Base-by-base conservation (phyloP, 495 filamentous ascomycete genomes). In the Neurospora sp. region DNA sequence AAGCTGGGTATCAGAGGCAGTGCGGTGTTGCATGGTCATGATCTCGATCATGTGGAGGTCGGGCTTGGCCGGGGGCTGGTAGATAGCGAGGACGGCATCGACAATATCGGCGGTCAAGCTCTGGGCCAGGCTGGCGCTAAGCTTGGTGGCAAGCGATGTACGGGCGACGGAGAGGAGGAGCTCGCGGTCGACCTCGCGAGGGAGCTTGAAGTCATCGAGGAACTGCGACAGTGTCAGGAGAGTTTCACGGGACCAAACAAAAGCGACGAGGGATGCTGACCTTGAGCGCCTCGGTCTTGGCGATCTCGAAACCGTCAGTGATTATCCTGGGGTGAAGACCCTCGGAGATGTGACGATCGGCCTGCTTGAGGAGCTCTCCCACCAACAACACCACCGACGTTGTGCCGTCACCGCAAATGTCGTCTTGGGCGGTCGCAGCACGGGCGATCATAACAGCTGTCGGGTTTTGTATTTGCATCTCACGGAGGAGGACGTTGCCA, bases 11-110 rank as follows among this genome's bases (percentile, higher is more conserved):
- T 99, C 96, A 12, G 96, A 92, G 68, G 96, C 95, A 44, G 92
- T 92, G 72, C 95, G 93, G 84, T 99, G 96, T 81, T 98, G 96
- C 96, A 99, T 99, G 80, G 96, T 98, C 96, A 98, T 98, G 76
- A 99, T 98, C 83, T 99, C 96, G 75, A 99, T 87, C 96, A 99
- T 99, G 83, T 98, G 95, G 74, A 99, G 83, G 81, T 99, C 96
- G 66, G 96, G 96, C 84, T 98, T 98, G 75, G 89, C 90, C 39
- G 93, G 93, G 38, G 94, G 82, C 79, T 92, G 87, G 84, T 97
- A 94, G 81, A 99, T 99, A 68, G 96, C 87, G 71, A 98, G 88
- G 66, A 98, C 96, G 71, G 96, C 92, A 81, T 99, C 96, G 77
- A 97, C 94, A 75, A 99, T 97, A 76, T 91, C 90, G 40, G 96